Percentiles rank a stretch among this genome's conserved stretches.
phyloP scores from a whole-genome alignment of 176 grass and related monocot genomes.

The Saccharum spontaneum region DNA sequence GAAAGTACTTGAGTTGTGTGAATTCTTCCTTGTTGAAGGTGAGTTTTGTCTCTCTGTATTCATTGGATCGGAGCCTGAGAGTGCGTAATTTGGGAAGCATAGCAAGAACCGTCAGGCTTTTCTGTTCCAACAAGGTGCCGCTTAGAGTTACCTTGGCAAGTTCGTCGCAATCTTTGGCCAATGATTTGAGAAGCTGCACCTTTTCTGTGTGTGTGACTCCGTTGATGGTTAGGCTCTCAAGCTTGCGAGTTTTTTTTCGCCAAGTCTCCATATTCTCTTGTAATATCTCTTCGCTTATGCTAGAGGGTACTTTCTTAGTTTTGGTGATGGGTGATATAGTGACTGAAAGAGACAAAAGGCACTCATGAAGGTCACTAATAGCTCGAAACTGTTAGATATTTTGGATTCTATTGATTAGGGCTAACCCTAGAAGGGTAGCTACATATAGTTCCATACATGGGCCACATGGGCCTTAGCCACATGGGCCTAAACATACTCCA shows the following conservation, averaged over 20 bases:
- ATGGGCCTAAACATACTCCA: no score
- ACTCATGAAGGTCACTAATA: background rate
- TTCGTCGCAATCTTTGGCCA: background rate
- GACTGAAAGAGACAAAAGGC: background rate
- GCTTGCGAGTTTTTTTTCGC: background rate
- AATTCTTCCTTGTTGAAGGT: background rate
- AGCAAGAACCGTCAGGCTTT: background rate
- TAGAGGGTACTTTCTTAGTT: background rate
- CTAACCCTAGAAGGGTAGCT: no score
- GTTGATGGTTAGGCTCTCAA: slow-evolving; percentile 34
- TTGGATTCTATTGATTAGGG: no score
- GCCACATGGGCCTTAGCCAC: no score
- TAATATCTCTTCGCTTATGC: background rate
- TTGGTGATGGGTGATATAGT: background rate
- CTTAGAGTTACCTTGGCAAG: slow-evolving; percentile 32
- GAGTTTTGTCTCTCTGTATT: background rate
- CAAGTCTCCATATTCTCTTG: background rate
- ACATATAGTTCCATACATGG: no score
- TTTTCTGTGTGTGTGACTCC: background rate
- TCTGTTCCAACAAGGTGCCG: background rate
- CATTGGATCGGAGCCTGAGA: background rate
- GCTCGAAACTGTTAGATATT: background rate
- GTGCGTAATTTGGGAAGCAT: background rate
- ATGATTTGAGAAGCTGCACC: background rate
- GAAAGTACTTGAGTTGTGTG: background rate